phyloP scores from a whole-genome alignment of 192 early-diverging fungal genomes.

The Coemansia sp. region DNA sequence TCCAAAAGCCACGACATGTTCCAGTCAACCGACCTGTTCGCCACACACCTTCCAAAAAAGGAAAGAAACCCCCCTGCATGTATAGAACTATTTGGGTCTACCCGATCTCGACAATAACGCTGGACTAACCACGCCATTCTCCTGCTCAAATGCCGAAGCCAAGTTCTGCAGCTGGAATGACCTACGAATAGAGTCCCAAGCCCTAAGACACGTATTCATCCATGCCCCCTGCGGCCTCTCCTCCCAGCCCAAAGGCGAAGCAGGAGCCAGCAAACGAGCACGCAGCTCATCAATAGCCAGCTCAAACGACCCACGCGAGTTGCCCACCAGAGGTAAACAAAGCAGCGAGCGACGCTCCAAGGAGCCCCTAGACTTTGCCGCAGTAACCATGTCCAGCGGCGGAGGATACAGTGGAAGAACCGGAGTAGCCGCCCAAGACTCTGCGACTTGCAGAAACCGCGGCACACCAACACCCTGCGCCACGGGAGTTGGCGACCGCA shows the following conservation, averaged over 20 bases:
- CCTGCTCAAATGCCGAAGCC: background rate
- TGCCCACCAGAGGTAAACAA: background rate
- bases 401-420: conserved; percentile 14
- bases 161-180: conserved; percentile 19
- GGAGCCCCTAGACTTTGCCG: background rate
- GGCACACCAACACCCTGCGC: background rate
- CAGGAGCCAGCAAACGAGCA: background rate
- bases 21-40: too few species aligned
- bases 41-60: background rate
- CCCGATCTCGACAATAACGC: background rate
- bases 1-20: background rate
- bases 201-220: conserved; percentile 21
- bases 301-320: conserved; percentile 4
- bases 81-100: background rate
- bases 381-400: background rate
- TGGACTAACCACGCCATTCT: background rate
- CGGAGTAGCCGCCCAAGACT: background rate
- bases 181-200: conserved; percentile 49
- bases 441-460: conserved; percentile 18
- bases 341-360: conserved; percentile 2
- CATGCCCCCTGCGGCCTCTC: conserved; percentile 25
- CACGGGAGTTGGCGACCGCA: too few species aligned
- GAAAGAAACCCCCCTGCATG: background rate
- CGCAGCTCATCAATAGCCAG: conserved; percentile 6
- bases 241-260: background rate